These are phyloP conservation scores for Ustilago cynodontis DNA, from an alignment of 1,284 basidiomycete species.

Conservation along the genomic window DNA sequence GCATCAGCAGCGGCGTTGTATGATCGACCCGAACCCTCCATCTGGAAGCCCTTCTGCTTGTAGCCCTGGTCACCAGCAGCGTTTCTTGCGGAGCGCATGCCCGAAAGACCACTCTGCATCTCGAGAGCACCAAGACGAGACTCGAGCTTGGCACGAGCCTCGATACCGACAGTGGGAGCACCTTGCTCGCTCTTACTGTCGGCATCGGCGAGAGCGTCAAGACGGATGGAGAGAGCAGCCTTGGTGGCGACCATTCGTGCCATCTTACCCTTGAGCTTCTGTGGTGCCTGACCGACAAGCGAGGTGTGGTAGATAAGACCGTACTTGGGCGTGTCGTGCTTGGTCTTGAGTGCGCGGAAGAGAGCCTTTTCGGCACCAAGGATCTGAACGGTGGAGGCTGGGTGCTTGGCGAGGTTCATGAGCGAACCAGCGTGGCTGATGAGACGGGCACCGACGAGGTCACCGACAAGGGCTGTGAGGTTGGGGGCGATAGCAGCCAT, in stretches of 20 bases:
- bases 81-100: constrained; percentile 53
- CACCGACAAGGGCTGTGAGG: constrained; percentile 92
- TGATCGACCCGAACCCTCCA: constrained; percentile 56
- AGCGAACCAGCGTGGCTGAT: constrained; percentile 97
- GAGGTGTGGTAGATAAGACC: constrained; percentile 92
- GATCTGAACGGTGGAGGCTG: constrained; percentile 97
- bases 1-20: constrained; percentile 68
- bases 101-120: constrained; percentile 52
- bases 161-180: constrained; percentile 84
- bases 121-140: constrained; percentile 90
- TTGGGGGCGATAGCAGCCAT: constrained; percentile 98
- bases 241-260: constrained; percentile 96
- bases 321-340: constrained; percentile 98
- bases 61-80: constrained; percentile 58
- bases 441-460: constrained; percentile 93
- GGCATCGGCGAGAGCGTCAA: constrained; percentile 92
- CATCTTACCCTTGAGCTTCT: constrained; percentile 99
- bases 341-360: constrained; percentile 97
- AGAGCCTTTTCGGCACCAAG: constrained; percentile 98
- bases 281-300: constrained; percentile 94
- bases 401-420: constrained; percentile 93
- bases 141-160: constrained; percentile 94
- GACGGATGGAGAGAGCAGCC: constrained; percentile 93
- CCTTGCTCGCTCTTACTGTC: constrained; percentile 89
- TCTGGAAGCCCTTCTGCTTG: constrained; percentile 66